phyloP scores from a whole-genome alignment of 1,284 basidiomycete species.

The Golubevia pallescens region DNA sequence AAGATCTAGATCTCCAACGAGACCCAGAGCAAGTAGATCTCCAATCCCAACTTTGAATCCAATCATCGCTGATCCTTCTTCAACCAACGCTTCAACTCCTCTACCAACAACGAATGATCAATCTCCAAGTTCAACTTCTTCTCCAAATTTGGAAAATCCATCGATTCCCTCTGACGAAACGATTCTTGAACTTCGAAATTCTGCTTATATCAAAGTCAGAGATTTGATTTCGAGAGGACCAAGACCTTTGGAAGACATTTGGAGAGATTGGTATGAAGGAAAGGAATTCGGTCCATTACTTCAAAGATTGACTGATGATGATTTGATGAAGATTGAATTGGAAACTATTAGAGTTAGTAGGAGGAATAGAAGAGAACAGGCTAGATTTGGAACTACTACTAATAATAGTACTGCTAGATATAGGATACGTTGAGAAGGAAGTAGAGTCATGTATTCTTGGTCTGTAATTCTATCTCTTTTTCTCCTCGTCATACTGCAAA shows the following conservation, averaged over 20 bases:
- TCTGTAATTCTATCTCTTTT: no score
- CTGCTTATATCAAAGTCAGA: slow-evolving; percentile 23
- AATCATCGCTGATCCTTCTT: neutral
- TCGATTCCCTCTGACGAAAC: slow-evolving; percentile 15
- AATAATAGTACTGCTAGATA: neutral
- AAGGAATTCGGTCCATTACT: slow-evolving; percentile 55
- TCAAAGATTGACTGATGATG: slow-evolving; percentile 48
- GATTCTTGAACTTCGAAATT: slow-evolving; percentile 12
- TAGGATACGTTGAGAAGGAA: no score
- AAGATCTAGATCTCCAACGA: neutral
- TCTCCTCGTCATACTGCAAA: no score
- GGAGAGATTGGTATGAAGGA: slow-evolving; percentile 51
- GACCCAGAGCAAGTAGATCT: neutral
- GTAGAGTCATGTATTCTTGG: neutral
- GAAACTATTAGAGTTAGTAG: slow-evolving; percentile 37
- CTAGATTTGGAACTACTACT: neutral
- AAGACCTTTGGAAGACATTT: slow-evolving; percentile 46
- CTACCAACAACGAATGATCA: slow-evolving; percentile 4
- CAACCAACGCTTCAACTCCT: slow-evolving; percentile 6
- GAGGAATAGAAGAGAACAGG: slow-evolving; percentile 3
- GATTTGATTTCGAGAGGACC: slow-evolving; percentile 48
- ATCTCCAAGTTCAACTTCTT: neutral
- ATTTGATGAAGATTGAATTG: slow-evolving; percentile 50
- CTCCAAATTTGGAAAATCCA: slow-evolving; percentile 6
- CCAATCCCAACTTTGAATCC: neutral